Conservation (phyloP, 2,329 filamentous ascomycete species). For the Exophiala alcalophila region DNA sequence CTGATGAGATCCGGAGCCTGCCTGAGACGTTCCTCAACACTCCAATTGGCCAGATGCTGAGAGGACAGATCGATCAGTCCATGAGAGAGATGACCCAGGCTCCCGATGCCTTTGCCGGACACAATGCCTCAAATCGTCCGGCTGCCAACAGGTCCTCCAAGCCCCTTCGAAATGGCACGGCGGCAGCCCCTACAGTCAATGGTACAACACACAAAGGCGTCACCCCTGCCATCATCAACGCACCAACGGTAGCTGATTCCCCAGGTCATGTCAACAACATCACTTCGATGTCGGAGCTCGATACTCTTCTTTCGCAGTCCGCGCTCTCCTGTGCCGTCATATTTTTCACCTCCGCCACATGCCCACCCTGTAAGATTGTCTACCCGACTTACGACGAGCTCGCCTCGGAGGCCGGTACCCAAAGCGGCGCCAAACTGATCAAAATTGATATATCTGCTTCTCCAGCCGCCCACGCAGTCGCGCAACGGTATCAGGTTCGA, state of each 20-base stretch:
- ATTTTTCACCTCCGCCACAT: conserved; percentile 90
- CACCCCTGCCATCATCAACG: conserved; percentile 21
- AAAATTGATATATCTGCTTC: conserved; percentile 70
- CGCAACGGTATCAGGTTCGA: conserved; percentile 63
- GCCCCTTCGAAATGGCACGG: conserved; percentile 6
- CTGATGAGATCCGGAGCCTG: conserved; percentile 78
- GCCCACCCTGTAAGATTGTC: conserved; percentile 75
- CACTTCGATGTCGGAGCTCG: conserved; percentile 58
- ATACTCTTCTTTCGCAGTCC: conserved; percentile 59
- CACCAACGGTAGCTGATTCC: conserved; percentile 10
- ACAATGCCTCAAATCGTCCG: conserved; percentile 21
- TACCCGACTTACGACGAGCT: conserved; percentile 81
- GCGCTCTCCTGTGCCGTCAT: conserved; percentile 70
- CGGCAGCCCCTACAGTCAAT: conserved; percentile 7
- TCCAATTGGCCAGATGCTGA: conserved; percentile 82
- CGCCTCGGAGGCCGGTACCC: conserved; percentile 63
- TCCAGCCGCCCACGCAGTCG: conserved; percentile 59
- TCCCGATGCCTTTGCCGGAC: conserved; percentile 38
- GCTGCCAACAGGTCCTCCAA: conserved; percentile 8
- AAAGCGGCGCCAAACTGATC: conserved; percentile 59
- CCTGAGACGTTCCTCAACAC: conserved; percentile 81
- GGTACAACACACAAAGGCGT: conserved; percentile 7
- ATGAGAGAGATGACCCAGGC: conserved; percentile 63
- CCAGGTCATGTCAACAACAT: conserved; percentile 59
- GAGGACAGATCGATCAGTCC: conserved; percentile 67